Base-by-base conservation (phyloP, 2,329 filamentous ascomycete genomes). In the Fusarium verrucosum region DNA sequence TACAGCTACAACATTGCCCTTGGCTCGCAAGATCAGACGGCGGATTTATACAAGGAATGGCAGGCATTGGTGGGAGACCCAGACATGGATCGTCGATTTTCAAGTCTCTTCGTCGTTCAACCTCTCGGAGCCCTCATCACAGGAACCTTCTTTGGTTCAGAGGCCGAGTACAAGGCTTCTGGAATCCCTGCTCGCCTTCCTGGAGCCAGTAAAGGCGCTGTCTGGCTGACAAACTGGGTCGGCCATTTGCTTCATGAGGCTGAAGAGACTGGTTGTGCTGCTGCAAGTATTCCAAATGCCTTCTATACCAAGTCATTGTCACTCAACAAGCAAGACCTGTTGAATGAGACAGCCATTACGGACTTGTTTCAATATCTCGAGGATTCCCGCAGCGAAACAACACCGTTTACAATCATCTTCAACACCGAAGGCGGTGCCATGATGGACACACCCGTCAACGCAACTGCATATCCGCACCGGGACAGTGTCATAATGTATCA, bases 401-500 rank as follows among this genome's bases (percentile, higher is more conserved):
- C 82, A 3, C 62, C 86, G 4, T 89, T 87, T 85, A 84, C 85
- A 69, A 76, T 88, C 54, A 87, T 89, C 38, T 89, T 89, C 68
- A 85, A 89, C 70, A 80, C 85, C 2, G 80, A 82, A 16, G 87
- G 86, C 38, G 88, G 88, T 10, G 86, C 86, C 13, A 81, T 86
- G 46, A 82, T 80, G 65, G 86, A 89, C 55, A 76, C 84, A 2
- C 75, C 86, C 1, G 72, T 74, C 59, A 79, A 87, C 65, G 82
- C 82, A 10, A 89, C 87, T 0, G 83, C 87, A 9, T 90, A 88
- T 69, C 81, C 83, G 1, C 87, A 90, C 68, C 83, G 88, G 42
- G 85, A 90, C 77, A 85, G 85, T 62, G 67, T 89, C 36, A 83
- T 89, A 75, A 88, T 87, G 76, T 83, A 87, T 70, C 85, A 90